Conservation (phyloP, 2,329 filamentous ascomycete genomes). For the Neofusicoccum cordaticola region DNA sequence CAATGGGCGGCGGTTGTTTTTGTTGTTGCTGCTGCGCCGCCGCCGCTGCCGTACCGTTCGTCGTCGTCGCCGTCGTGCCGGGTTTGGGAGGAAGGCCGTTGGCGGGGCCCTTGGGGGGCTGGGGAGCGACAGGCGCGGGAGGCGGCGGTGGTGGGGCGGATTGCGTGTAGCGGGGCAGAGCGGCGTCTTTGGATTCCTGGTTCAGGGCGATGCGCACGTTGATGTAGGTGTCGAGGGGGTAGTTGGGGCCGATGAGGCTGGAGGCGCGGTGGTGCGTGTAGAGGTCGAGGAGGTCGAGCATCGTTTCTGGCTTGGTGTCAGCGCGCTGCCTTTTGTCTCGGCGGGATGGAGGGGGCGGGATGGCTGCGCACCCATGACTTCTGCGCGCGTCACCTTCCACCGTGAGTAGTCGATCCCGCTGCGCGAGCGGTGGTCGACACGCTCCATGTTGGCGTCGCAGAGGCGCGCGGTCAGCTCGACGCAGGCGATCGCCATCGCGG, state of each 20-base stretch:
- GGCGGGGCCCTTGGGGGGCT: background rate
- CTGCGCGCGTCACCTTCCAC: conserved; percentile 44
- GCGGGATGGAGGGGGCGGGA: background rate
- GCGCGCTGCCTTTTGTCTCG: no score
- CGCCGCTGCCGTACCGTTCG: conserved; percentile 4
- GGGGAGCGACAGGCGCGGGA: conserved; percentile 1
- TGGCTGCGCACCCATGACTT: conserved; percentile 42
- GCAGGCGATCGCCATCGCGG: conserved; percentile 79
- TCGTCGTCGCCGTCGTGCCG: conserved; percentile 29
- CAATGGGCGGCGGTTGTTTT: background rate
- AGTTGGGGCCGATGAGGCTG: conserved; percentile 70
- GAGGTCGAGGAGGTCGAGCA: conserved; percentile 86
- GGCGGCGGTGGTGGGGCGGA: conserved; percentile 45
- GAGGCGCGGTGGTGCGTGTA: conserved; percentile 79
- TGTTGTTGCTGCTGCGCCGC: conserved; percentile 34
- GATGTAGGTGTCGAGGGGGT: conserved; percentile 76
- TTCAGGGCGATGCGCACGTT: conserved; percentile 84
- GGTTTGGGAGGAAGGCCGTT: conserved; percentile 23
- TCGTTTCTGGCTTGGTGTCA: conserved; percentile 58
- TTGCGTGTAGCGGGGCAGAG: conserved; percentile 45
- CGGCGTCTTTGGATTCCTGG: conserved; percentile 64
- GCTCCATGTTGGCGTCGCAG: conserved; percentile 54
- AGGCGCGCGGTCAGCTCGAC: conserved; percentile 77
- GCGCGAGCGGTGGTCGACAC: conserved; percentile 38
- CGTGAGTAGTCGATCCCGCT: conserved; percentile 44